Evolutionary conservation across 2,329 filamentous ascomycete genomes (phyloP).

Genomic region (Westerdykella ornata): DNA sequence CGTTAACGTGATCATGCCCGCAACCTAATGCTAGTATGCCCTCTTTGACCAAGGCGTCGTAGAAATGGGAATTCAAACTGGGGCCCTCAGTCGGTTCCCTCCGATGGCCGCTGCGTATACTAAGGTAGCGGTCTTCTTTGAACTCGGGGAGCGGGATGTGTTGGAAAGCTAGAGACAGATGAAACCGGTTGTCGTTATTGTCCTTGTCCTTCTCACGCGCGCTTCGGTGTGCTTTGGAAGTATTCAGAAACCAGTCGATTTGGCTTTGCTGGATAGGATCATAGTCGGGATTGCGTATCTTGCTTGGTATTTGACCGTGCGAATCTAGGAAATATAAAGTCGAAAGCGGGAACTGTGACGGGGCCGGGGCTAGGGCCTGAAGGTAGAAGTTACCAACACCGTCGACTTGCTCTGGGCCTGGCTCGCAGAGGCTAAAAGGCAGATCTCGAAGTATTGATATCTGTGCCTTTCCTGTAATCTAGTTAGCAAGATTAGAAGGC

Average conservation of each 20-base stretch:
- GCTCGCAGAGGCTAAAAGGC: conserved; percentile 75
- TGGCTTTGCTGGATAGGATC: conserved; percentile 90
- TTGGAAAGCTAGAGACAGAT: conserved; percentile 89
- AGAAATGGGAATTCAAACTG: conserved; percentile 79
- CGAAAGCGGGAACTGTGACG: conserved; percentile 13
- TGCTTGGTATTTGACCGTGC: conserved; percentile 79
- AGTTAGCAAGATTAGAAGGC: conserved; percentile 8
- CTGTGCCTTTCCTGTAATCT: conserved; percentile 10
- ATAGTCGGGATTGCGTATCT: conserved; percentile 74
- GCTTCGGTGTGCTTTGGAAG: conserved; percentile 55
- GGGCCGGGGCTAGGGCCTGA: conserved; percentile 67
- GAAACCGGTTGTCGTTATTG: no score
- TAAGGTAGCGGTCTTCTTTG: conserved; percentile 46
- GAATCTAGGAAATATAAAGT: conserved; percentile 88
- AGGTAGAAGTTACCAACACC: conserved; percentile 92
- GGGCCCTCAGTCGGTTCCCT: conserved; percentile 79
- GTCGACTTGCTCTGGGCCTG: conserved; percentile 72
- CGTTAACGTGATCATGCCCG: conserved; percentile 92
- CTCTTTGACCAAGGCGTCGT: conserved; percentile 74
- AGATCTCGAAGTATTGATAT: conserved; percentile 37
- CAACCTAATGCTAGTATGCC: conserved; percentile 77
- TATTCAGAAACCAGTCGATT: conserved; percentile 84
- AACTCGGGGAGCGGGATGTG: conserved; percentile 93
- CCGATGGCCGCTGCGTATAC: conserved; percentile 60
- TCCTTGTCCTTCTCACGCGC: conserved; percentile 59